phyloP scores from a whole-genome alignment of 805 yeast species.

The Starmerella bacillaris region DNA sequence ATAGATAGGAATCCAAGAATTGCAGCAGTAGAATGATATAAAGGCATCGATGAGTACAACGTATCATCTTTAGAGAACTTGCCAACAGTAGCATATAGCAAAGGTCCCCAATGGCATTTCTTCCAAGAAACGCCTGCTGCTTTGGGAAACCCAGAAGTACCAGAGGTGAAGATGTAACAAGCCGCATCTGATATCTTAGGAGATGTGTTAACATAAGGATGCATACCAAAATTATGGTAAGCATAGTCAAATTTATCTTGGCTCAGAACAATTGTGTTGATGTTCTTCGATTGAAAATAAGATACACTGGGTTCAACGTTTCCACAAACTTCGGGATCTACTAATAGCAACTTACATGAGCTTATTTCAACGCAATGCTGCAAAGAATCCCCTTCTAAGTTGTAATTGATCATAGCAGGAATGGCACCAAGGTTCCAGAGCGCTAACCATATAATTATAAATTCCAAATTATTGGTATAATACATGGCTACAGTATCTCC shows the following conservation, averaged over 20 bases:
- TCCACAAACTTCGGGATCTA: slow-evolving; percentile 50
- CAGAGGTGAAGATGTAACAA: slow-evolving; percentile 71
- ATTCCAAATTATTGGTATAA: slow-evolving; percentile 68
- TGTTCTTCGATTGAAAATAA: slow-evolving; percentile 21
- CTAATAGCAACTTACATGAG: slow-evolving; percentile 43
- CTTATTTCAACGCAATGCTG: slow-evolving; percentile 64
- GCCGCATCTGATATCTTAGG: slow-evolving; percentile 46
- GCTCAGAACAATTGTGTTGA: slow-evolving; percentile 15
- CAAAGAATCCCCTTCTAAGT: slow-evolving; percentile 52
- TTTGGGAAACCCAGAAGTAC: slow-evolving; percentile 89
- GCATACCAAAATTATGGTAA: slow-evolving; percentile 3
- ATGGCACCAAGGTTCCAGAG: slow-evolving; percentile 81
- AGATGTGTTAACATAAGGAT: slow-evolving; percentile 23
- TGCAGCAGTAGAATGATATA: slow-evolving; percentile 89
- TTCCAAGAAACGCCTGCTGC: slow-evolving; percentile 89
- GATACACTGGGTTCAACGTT: slow-evolving; percentile 35
- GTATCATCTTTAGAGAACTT: slow-evolving; percentile 36
- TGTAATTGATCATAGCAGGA: slow-evolving; percentile 77
- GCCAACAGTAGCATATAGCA: slow-evolving; percentile 51
- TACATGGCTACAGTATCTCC: slow-evolving; percentile 59
- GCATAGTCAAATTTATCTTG: slow-evolving; percentile 31
- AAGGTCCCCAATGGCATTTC: slow-evolving; percentile 54
- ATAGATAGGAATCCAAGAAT: slow-evolving; percentile 66
- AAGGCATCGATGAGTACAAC: slow-evolving; percentile 83
- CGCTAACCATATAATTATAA: slow-evolving; percentile 64